phyloP scores from a whole-genome alignment of 31 red algal species.

The Endocladia muricata region DNA sequence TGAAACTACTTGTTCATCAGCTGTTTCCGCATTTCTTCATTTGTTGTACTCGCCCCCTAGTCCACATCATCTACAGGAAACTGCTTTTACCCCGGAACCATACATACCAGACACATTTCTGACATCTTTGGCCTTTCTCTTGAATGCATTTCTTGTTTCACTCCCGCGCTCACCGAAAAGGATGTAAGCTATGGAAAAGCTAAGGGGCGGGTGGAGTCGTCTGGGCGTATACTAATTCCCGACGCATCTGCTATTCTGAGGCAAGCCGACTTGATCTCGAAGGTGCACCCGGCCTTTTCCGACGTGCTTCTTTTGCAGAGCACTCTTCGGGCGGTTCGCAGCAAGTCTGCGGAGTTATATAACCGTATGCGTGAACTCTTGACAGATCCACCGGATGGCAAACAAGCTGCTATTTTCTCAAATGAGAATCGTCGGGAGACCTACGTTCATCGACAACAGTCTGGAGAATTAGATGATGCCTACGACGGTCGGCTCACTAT shows the following conservation, averaged over 20 bases:
- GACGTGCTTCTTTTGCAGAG: constrained; percentile 79
- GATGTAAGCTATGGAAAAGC: constrained; percentile 42
- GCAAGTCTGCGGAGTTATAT: constrained; percentile 45
- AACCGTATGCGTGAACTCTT: constrained; percentile 51
- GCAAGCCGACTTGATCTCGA: constrained; percentile 57
- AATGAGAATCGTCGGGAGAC: constrained; percentile 79
- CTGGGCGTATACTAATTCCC: constrained; percentile 43
- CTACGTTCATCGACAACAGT: constrained; percentile 51
- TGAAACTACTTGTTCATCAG: too few relatives aligned
- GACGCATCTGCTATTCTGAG: constrained; percentile 60
- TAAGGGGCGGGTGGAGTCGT: constrained; percentile 23
- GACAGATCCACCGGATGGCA: constrained; percentile 29
- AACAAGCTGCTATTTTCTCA: constrained; percentile 55
- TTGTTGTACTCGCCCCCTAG: too few relatives aligned
- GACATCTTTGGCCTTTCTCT: too few relatives aligned
- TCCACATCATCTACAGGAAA: too few relatives aligned
- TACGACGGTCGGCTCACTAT: constrained; percentile 55
- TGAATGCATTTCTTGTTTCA: too few relatives aligned
- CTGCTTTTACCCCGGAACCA: too few relatives aligned
- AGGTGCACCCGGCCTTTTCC: constrained; percentile 34
- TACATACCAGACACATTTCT: too few relatives aligned
- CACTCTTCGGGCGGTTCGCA: constrained; percentile 57
- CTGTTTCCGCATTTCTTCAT: too few relatives aligned
- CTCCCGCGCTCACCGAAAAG: too few relatives aligned
- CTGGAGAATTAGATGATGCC: constrained; percentile 57